Base-by-base conservation (phyloP, 805 yeast species). In the Teunomyces stri region DNA sequence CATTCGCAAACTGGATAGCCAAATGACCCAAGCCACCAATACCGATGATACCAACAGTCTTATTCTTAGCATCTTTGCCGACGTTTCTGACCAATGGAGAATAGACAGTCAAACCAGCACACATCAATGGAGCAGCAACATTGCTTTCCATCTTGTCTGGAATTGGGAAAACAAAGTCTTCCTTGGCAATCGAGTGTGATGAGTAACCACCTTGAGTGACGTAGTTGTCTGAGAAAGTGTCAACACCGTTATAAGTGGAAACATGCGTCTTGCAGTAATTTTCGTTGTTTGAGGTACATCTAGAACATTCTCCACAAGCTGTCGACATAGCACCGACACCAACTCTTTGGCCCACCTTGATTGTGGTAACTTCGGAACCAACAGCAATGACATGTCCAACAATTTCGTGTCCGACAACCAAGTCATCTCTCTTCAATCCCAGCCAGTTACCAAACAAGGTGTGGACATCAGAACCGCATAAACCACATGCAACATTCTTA, bases 101-200 rank as follows among this genome's bases (percentile, higher is more conserved):
- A 68, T 70, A 85, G 11, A 81, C 83, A 10, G 92, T 86, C 60
- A 84, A 69, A 46, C 92, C 92, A 47, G 89, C 92, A 71, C 92
- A 86, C 69, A 85, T 67, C 68, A 86, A 68, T 44, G 91, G 90
- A 3, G 89, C 90, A 25, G 81, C 88, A 22, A 72, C 68, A 30
- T 73, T 78, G 39, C 79, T 70, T 31, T 76, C 70, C 54, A 64
- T 49, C 35, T 20, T 49, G 7, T 64, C 67, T 39, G 92, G 91
- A 49, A 85, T 77, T 41, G 80, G 81, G 68, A 85, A 75, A 2
- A 76, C 84, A 61, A 81, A 81, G 49, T 75, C 72, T 62, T 83
- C 86, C 62, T 81, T 77, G 43, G 82, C 81, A 53, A 89, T 76
- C 36, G 82, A 74, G 64, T 81, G 81, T 40, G 81, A 75, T n/a